Percentiles rank a stretch among this genome's conserved stretches.
Conservation (phyloP, 2,329 filamentous ascomycete species). For the Cercospora sojina region DNA sequence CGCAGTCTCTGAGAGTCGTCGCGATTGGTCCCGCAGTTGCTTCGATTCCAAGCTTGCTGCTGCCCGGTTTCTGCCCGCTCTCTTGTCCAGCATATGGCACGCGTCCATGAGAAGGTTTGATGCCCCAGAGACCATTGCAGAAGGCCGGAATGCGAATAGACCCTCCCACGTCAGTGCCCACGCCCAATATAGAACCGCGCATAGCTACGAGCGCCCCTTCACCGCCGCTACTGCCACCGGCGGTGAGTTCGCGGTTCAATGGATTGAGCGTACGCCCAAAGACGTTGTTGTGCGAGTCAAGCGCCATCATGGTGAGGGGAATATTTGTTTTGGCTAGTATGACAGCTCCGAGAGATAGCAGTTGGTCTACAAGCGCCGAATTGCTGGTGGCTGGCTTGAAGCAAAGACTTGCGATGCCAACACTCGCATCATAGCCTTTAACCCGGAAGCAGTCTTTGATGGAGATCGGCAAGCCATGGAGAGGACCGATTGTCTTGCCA, state of each 20-base stretch:
- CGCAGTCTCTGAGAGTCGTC: conserved; percentile 52
- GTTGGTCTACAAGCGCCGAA: conserved; percentile 48
- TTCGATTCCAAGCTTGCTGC: conserved; percentile 47
- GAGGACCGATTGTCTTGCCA: conserved; percentile 43
- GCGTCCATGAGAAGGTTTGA: conserved; percentile 48
- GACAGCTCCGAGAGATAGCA: conserved; percentile 49
- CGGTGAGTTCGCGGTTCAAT: conserved; percentile 49
- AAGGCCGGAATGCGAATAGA: conserved; percentile 52
- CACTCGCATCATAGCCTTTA: conserved; percentile 39
- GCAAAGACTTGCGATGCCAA: conserved; percentile 45
- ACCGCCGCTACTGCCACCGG: conserved; percentile 54
- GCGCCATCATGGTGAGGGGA: conserved; percentile 48
- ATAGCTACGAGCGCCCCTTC: conserved; percentile 54
- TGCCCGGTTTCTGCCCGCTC: conserved; percentile 47
- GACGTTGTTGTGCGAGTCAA: conserved; percentile 55
- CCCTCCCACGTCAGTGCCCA: conserved; percentile 56
- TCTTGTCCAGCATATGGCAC: conserved; percentile 56
- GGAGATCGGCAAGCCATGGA: conserved; percentile 46
- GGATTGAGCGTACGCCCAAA: conserved; percentile 53
- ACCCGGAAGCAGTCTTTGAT: conserved; percentile 42
- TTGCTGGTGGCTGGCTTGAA: conserved; percentile 54
- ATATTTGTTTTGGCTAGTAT: conserved; percentile 56
- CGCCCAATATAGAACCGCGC: conserved; percentile 50
- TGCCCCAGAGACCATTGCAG: conserved; percentile 51
- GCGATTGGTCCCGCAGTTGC: conserved; percentile 50